These are phyloP conservation scores for Candida sp. DNA, from an alignment of 1,139 yeast genomes.

Conservation along the genomic window DNA sequence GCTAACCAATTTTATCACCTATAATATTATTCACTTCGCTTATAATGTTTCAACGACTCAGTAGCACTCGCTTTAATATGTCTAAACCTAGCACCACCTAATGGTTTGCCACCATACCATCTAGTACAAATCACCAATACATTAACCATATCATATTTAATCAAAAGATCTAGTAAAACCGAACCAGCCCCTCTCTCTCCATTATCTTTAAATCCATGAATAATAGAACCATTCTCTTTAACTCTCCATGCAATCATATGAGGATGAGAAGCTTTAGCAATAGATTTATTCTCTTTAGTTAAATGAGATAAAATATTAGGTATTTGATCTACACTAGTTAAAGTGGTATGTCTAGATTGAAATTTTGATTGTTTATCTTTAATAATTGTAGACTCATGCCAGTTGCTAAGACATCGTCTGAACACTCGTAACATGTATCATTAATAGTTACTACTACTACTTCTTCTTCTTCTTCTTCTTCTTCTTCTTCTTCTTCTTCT, in stretches of 20 bases:
- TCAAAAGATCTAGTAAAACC: slow-evolving; percentile 46
- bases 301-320: slow-evolving; percentile 34
- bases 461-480: too few relatives aligned
- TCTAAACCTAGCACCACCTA: slow-evolving; percentile 64
- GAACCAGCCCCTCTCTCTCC: slow-evolving; percentile 70
- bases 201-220: slow-evolving; percentile 58
- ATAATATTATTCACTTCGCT: neutral
- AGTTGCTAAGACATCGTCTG: neutral
- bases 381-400: slow-evolving; percentile 18
- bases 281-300: slow-evolving; percentile 32
- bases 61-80: slow-evolving; percentile 54
- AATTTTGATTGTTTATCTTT: slow-evolving; percentile 55
- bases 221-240: slow-evolving; percentile 14
- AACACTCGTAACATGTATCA: neutral
- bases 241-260: slow-evolving; percentile 61
- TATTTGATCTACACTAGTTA: slow-evolving; percentile 36
- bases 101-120: slow-evolving; percentile 71
- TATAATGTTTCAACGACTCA: slow-evolving; percentile 30
- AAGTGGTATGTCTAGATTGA: slow-evolving; percentile 50
- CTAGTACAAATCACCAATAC: slow-evolving; percentile 61
- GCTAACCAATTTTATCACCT: slow-evolving; percentile 5
- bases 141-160: slow-evolving; percentile 44
- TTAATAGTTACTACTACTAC: too few relatives aligned
- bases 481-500: too few relatives aligned
- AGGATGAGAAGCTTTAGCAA: slow-evolving; percentile 57